Evolutionary conservation across 164 flowering plant genomes (phyloP).

Genomic region (Piper betle): DNA sequence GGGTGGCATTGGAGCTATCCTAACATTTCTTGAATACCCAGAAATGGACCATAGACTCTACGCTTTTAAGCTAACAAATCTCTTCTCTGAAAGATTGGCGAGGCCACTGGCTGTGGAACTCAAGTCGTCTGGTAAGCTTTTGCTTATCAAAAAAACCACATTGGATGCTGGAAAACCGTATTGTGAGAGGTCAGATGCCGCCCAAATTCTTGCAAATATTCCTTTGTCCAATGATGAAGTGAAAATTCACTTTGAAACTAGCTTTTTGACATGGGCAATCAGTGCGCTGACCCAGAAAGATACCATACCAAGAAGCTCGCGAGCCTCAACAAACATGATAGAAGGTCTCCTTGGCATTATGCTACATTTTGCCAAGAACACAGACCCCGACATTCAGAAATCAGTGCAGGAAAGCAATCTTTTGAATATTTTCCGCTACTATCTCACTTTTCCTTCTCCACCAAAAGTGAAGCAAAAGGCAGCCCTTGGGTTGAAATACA

Average conservation of each 20-base stretch:
- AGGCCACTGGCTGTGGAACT: conserved; percentile 26
- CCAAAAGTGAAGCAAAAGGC: conserved; percentile 36
- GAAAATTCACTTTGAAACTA: conserved; percentile 24
- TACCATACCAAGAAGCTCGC: conserved; percentile 13
- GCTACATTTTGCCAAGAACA: conserved; percentile 27
- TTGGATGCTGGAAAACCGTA: conserved; percentile 16
- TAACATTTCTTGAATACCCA: conserved; percentile 29
- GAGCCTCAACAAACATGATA: conserved; percentile 19
- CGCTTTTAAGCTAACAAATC: conserved; percentile 29
- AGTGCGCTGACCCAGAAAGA: conserved; percentile 16
- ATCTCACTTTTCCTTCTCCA: conserved; percentile 20
- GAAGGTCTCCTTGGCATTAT: conserved; percentile 54
- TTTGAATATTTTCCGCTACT: conserved; percentile 25
- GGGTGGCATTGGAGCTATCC: conserved; percentile 25
- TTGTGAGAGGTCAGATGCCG: conserved; percentile 37
- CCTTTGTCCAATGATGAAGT: conserved; percentile 36
- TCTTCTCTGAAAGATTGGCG: conserved; percentile 34
- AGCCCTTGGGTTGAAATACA: conserved; percentile 36
- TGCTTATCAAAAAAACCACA: conserved; percentile 27
- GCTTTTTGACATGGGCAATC: conserved; percentile 29
- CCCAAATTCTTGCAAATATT: conserved; percentile 43
- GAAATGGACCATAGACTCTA: conserved; percentile 28
- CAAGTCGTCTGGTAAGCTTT: conserved; percentile 21
- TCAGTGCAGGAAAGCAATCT: conserved; percentile 25
- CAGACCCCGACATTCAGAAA: conserved; percentile 20